These are phyloP conservation scores for Cladochytrium replicatum DNA, from an alignment of 192 early-diverging fungal genomes.

Conservation along the genomic window DNA sequence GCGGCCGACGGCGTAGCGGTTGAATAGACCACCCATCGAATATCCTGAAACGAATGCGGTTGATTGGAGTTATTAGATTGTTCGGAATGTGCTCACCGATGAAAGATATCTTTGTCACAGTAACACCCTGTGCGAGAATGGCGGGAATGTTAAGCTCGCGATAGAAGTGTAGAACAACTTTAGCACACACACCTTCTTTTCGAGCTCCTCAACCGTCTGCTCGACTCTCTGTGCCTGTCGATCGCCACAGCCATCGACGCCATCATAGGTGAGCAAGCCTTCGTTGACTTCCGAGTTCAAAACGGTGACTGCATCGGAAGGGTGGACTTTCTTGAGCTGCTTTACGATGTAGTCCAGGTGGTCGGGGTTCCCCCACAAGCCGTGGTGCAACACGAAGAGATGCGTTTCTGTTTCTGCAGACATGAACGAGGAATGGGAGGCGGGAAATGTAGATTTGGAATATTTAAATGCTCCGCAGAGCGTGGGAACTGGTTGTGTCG, in stretches of 20 bases:
- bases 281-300: slow-evolving; percentile 19
- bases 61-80: neutral
- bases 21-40: slow-evolving; percentile 39
- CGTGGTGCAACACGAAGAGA: slow-evolving; percentile 52
- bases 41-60: slow-evolving; percentile 10
- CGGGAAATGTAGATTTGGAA: no score
- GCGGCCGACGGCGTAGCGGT: slow-evolving; percentile 35
- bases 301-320: neutral
- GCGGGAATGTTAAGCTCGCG: neutral
- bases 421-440: no score
- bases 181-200: neutral
- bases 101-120: slow-evolving; percentile 28
- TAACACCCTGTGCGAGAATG: neutral
- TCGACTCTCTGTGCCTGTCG: slow-evolving; percentile 7
- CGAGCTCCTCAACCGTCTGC: slow-evolving; percentile 7
- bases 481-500: no score
- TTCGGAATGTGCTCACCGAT: slow-evolving; percentile 14
- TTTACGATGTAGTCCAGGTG: slow-evolving; percentile 42
- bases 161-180: neutral
- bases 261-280: slow-evolving; percentile 31
- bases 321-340: slow-evolving; percentile 16
- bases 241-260: slow-evolving; percentile 31
- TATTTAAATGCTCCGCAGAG: no score
- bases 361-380: slow-evolving; percentile 48
- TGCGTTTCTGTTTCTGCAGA: no score